A percentile compares a stretch with the other conserved stretches of the same genome.
phyloP scores from a whole-genome alignment of 306 rosid genomes.

The Acacia melanoxylon region DNA sequence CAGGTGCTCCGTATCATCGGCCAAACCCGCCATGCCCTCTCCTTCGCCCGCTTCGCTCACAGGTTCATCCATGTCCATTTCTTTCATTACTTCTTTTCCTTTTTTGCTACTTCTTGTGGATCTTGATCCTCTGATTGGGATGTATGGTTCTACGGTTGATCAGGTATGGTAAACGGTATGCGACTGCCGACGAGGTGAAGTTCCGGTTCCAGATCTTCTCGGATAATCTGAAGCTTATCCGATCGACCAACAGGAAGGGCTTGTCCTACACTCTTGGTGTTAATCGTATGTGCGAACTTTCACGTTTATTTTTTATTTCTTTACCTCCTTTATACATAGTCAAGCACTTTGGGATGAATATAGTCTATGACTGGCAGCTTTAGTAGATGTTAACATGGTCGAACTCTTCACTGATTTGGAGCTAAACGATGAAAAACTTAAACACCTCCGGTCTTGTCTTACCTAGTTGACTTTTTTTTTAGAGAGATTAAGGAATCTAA shows the following conservation, averaged over 20 bases:
- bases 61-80: slow-evolving; percentile 25
- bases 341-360: background rate
- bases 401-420: background rate
- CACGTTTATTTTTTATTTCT: background rate
- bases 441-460: too few species aligned
- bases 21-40: slow-evolving; percentile 46
- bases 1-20: slow-evolving; percentile 64
- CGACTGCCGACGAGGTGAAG: slow-evolving; percentile 65
- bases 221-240: slow-evolving; percentile 61
- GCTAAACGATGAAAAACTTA: background rate
- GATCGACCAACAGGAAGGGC: slow-evolving; percentile 63
- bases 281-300: slow-evolving; percentile 52
- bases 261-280: slow-evolving; percentile 69
- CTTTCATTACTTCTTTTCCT: background rate
- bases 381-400: background rate
- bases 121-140: background rate
- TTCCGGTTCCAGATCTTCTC: slow-evolving; percentile 66
- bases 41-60: slow-evolving; percentile 81
- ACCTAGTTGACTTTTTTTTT: too few species aligned
- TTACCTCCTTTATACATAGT: background rate
- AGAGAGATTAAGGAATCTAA: too few species aligned
- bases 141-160: background rate
- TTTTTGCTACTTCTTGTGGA: background rate
- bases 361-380: background rate
- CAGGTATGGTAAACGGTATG: slow-evolving; percentile 69